Evolutionary conservation across 2,329 filamentous ascomycete genomes (phyloP).

Genomic region (Coleophoma eucalyptorum): DNA sequence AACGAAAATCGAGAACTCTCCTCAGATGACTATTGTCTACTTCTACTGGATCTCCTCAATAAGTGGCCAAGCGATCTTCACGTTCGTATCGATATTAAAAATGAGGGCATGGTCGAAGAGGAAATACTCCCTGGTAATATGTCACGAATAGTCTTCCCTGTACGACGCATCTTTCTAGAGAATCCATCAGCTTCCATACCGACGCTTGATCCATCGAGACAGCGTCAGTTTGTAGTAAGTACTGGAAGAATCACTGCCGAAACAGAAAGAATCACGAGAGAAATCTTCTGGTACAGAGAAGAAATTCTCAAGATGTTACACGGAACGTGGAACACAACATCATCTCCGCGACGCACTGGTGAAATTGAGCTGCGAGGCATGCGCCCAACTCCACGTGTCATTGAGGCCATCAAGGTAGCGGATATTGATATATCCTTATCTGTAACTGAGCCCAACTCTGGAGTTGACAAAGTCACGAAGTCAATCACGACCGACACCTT

Average conservation of each 20-base stretch:
- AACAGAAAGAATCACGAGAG: conserved; percentile 70
- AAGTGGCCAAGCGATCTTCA: conserved; percentile 80
- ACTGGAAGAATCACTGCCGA: conserved; percentile 75
- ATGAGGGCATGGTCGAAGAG: conserved; percentile 31
- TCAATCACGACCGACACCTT: conserved; percentile 54
- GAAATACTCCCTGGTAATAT: conserved; percentile 65
- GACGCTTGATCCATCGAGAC: conserved; percentile 73
- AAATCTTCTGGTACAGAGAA: conserved; percentile 90
- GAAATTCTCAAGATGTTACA: conserved; percentile 68
- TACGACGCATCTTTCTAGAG: conserved; percentile 72
- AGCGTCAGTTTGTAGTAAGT: conserved; percentile 90
- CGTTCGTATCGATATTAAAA: conserved; percentile 49
- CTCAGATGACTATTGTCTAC: conserved; percentile 67
- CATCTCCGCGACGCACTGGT: conserved; percentile 52
- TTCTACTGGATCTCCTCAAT: conserved; percentile 83
- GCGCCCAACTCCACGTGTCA: conserved; percentile 71
- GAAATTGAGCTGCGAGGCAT: conserved; percentile 74
- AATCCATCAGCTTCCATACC: conserved; percentile 77
- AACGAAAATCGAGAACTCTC: conserved; percentile 31
- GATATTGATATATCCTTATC: conserved; percentile 68
- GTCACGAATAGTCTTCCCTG: conserved; percentile 69
- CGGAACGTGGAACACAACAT: conserved; percentile 65
- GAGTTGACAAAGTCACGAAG: conserved; percentile 13
- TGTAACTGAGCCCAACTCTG: conserved; percentile 30
- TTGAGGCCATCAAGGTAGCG: conserved; percentile 77